Conservation (phyloP, 495 filamentous ascomycete genomes). For the Podospora pseudopauciseta region DNA sequence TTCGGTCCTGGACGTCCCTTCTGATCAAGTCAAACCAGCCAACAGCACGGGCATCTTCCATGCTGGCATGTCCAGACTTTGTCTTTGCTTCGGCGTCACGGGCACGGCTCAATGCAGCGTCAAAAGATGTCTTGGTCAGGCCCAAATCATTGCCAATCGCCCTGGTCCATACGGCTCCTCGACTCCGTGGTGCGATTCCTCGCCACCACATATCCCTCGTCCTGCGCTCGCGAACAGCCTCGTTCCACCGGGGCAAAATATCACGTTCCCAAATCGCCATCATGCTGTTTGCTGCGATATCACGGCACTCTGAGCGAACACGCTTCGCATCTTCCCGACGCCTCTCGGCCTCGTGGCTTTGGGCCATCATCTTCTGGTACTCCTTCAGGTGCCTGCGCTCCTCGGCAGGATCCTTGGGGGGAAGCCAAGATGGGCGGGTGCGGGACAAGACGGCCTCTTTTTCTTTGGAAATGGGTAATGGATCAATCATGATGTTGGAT, state of each 20-base stretch:
- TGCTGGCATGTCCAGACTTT: slow-evolving; percentile 38
- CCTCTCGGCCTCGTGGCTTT: slow-evolving; percentile 65
- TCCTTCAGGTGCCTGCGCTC: slow-evolving; percentile 88
- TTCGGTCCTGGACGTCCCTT: slow-evolving; percentile 60
- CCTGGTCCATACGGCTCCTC: slow-evolving; percentile 79
- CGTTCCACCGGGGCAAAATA: slow-evolving; percentile 81
- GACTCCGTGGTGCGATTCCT: slow-evolving; percentile 72
- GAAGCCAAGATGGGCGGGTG: slow-evolving; percentile 91
- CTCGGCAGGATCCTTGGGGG: slow-evolving; percentile 89
- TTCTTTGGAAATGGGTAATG: slow-evolving; percentile 90
- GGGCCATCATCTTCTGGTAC: slow-evolving; percentile 90
- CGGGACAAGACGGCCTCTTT: slow-evolving; percentile 89
- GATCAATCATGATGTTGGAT: slow-evolving; percentile 93
- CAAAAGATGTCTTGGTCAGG: slow-evolving; percentile 70
- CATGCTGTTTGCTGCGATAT: slow-evolving; percentile 62
- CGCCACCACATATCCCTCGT: slow-evolving; percentile 94
- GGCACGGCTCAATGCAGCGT: slow-evolving; percentile 72
- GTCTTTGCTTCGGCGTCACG: slow-evolving; percentile 58
- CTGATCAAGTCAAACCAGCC: slow-evolving; percentile 66
- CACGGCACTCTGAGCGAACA: slow-evolving; percentile 46
- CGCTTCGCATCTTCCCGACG: slow-evolving; percentile 50
- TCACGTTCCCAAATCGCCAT: slow-evolving; percentile 84
- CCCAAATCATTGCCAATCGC: slow-evolving; percentile 89
- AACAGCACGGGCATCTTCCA: slow-evolving; percentile 45
- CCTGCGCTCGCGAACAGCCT: slow-evolving; percentile 64